Evolutionary conservation across 2,329 filamentous ascomycete species (phyloP).

Genomic region (Bipolaris gigantea): DNA sequence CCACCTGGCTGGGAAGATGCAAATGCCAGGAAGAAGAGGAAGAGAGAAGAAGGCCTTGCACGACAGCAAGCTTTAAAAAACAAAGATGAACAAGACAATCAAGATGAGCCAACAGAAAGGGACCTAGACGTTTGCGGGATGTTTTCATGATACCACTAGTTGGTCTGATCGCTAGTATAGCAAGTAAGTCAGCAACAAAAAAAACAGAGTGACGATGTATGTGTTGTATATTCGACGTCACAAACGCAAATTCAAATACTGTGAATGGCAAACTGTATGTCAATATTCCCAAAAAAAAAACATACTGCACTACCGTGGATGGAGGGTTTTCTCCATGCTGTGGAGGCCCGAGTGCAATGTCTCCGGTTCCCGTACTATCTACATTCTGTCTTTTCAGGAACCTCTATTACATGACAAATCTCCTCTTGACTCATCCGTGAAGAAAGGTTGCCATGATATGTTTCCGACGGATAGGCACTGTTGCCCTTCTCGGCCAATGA

Average conservation of each 20-base stretch:
- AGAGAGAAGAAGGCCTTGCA: conserved; percentile 52
- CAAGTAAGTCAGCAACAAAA: background rate
- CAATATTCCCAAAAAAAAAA: background rate
- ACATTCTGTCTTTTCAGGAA: background rate
- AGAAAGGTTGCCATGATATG: background rate
- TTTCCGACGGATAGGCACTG: background rate
- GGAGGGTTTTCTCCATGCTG: background rate
- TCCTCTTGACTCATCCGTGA: background rate
- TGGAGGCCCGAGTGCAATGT: background rate
- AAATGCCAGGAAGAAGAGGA: conserved; percentile 43
- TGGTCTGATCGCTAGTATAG: background rate
- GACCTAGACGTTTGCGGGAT: background rate
- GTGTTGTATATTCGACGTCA: background rate
- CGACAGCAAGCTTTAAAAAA: conserved; percentile 48
- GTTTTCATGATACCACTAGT: background rate
- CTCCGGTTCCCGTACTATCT: background rate
- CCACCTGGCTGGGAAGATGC: conserved; percentile 48
- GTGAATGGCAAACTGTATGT: background rate
- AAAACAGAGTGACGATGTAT: background rate
- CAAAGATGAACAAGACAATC: background rate
- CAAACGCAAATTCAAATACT: background rate
- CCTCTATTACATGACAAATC: background rate
- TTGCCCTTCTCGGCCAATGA: conserved; percentile 11
- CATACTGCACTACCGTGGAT: background rate
- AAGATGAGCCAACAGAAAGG: background rate